Evolutionary conservation across 768 basidiomycete genomes (phyloP).

Genomic region (Pholiota microspora): DNA sequence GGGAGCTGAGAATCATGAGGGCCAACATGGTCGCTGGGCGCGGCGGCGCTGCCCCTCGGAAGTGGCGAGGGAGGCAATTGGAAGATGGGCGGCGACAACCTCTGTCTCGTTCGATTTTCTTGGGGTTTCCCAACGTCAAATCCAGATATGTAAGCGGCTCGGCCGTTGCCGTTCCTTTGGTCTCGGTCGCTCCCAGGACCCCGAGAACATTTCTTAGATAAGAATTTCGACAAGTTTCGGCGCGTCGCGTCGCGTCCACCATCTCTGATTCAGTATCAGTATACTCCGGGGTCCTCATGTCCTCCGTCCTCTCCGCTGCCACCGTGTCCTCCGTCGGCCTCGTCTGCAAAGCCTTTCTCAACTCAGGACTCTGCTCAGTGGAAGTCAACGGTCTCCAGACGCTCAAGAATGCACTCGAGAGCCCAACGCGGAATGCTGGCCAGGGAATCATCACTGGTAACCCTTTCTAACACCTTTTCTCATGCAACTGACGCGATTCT

Average conservation of each 20-base stretch:
- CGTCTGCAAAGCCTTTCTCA: slow-evolving; percentile 75
- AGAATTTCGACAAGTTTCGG: too few species aligned
- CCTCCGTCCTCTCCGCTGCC: slow-evolving; percentile 45
- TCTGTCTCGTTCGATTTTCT: slow-evolving; percentile 4
- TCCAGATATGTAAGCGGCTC: slow-evolving; percentile 16
- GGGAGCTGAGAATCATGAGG: slow-evolving; percentile 40
- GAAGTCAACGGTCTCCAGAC: slow-evolving; percentile 68
- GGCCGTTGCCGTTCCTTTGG: slow-evolving; percentile 11
- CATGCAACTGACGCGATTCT: slow-evolving; percentile 6
- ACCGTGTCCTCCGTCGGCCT: slow-evolving; percentile 71
- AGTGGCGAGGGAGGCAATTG: slow-evolving; percentile 3
- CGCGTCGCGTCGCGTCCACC: too few species aligned
- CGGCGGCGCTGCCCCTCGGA: slow-evolving; percentile 26
- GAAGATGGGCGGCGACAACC: not conserved
- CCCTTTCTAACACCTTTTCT: slow-evolving; percentile 22
- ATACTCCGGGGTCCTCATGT: too few species aligned
- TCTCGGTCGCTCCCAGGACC: too few species aligned
- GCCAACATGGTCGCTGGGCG: slow-evolving; percentile 42
- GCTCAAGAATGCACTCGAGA: slow-evolving; percentile 60
- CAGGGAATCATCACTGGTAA: slow-evolving; percentile 75
- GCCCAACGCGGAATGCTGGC: slow-evolving; percentile 40
- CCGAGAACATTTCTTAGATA: too few species aligned
- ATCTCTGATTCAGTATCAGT: too few species aligned
- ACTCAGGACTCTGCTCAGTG: slow-evolving; percentile 62
- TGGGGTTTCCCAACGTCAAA: slow-evolving; percentile 6